Conservation (phyloP, 805 yeast genomes). For the Zygotorulaspora danielsina region DNA sequence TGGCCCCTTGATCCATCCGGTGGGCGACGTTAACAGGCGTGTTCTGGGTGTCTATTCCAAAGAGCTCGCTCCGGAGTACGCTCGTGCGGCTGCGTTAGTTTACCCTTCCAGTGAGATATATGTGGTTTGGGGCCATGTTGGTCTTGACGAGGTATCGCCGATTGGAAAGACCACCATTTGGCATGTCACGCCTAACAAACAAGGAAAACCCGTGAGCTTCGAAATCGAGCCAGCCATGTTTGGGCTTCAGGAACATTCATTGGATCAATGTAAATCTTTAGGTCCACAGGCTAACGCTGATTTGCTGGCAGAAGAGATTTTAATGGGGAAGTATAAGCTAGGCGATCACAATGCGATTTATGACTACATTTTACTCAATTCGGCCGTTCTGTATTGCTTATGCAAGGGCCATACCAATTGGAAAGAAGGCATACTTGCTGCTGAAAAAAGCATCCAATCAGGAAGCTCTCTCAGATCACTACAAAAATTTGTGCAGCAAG, state of each 20-base stretch:
- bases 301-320: slow-evolving; percentile 39
- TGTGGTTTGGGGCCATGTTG: slow-evolving; percentile 91
- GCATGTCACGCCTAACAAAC: slow-evolving; percentile 48
- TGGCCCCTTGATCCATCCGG: slow-evolving; percentile 94
- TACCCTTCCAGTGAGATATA: slow-evolving; percentile 50
- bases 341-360: slow-evolving; percentile 59
- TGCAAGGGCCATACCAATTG: slow-evolving; percentile 65
- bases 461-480: slow-evolving; percentile 67
- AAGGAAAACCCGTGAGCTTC: slow-evolving; percentile 42
- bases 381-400: slow-evolving; percentile 81
- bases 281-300: slow-evolving; percentile 83
- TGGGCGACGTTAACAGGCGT: slow-evolving; percentile 66
- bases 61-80: slow-evolving; percentile 74
- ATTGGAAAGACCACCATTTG: slow-evolving; percentile 78
- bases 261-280: slow-evolving; percentile 69
- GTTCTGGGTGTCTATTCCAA: slow-evolving; percentile 87
- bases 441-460: slow-evolving; percentile 58
- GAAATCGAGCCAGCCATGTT: slow-evolving; percentile 70
- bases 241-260: slow-evolving; percentile 68
- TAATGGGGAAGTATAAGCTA: slow-evolving; percentile 42
- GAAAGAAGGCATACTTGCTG: slow-evolving; percentile 72
- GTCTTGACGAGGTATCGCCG: slow-evolving; percentile 92
- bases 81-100: slow-evolving; percentile 68
- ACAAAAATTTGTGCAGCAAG: slow-evolving; percentile 40
- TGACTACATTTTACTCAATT: slow-evolving; percentile 86